phyloP scores from a whole-genome alignment of 2,329 filamentous ascomycete species.

The Clathrospora elynae region DNA sequence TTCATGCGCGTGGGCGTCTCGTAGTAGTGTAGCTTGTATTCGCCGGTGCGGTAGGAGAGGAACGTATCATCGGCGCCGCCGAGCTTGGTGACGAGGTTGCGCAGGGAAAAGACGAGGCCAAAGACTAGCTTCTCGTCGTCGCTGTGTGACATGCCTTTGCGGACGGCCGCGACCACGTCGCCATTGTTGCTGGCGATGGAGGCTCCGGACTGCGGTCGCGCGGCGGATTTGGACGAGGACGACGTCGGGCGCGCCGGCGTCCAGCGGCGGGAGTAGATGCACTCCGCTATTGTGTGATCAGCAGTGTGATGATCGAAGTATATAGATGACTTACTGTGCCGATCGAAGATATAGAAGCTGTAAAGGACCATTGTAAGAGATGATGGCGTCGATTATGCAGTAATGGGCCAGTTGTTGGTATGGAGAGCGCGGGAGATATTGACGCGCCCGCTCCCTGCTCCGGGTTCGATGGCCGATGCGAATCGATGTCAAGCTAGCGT shows the following conservation, averaged over 20 bases:
- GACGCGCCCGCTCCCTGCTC: conserved; percentile 1
- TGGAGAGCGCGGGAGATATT: conserved; percentile 4
- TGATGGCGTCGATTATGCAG: conserved; percentile 5
- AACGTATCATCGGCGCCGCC: conserved; percentile 92
- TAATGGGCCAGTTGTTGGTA: background rate
- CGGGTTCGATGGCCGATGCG: conserved; percentile 2
- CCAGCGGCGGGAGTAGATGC: conserved; percentile 94
- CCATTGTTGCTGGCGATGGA: conserved; percentile 55
- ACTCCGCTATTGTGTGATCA: conserved; percentile 71
- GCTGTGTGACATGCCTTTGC: conserved; percentile 59
- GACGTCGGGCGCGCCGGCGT: conserved; percentile 57
- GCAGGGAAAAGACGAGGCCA: conserved; percentile 91
- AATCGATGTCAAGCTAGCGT: background rate
- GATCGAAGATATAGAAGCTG: conserved; percentile 98
- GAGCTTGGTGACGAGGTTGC: conserved; percentile 95
- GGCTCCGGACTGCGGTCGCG: conserved; percentile 57
- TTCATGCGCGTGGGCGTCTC: conserved; percentile 95
- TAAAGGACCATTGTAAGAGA: conserved; percentile 78
- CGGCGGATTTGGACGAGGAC: conserved; percentile 50
- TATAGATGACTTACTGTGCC: conserved; percentile 73
- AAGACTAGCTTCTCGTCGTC: conserved; percentile 98
- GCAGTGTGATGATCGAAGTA: conserved; percentile 10
- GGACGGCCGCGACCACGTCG: conserved; percentile 36
- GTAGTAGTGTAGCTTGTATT: conserved; percentile 99
- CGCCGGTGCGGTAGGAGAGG: conserved; percentile 86